A percentile compares a stretch with the other conserved stretches of the same genome.
phyloP scores from a whole-genome alignment of 176 grass and related monocot species.

The Poa pratensis region DNA sequence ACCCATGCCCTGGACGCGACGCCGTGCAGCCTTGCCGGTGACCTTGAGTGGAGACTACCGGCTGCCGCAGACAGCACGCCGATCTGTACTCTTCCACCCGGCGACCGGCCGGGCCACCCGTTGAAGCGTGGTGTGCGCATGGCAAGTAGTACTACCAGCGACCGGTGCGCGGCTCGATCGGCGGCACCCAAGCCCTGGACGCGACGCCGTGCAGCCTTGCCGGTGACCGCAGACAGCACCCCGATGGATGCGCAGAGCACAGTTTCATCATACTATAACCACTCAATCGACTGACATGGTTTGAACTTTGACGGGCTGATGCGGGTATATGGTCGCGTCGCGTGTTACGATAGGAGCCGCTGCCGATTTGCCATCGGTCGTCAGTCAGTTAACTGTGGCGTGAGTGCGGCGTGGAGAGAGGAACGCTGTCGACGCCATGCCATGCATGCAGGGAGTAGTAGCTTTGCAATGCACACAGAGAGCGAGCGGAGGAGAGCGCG shows the following conservation, averaged over 20 bases:
- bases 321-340: too few relatives aligned
- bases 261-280: neutral
- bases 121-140: neutral
- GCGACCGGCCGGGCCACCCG: neutral
- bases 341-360: too few relatives aligned
- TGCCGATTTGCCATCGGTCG: neutral
- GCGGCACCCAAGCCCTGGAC: constrained; percentile 16
- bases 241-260: neutral
- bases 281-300: neutral
- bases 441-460: constrained; percentile 13
- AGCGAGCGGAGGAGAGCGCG: neutral
- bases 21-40: neutral
- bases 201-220: constrained; percentile 4
- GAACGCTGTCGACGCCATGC: constrained; percentile 11
- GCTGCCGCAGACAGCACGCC: neutral
- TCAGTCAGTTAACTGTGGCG: constrained; percentile 4
- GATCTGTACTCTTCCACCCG: neutral
- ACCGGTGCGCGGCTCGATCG: neutral
- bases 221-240: neutral
- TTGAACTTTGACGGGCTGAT: too few relatives aligned
- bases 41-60: too few relatives aligned
- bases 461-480: neutral
- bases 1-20: constrained; percentile 29
- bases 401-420: neutral
- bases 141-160: neutral